These are phyloP conservation scores for Trichosporon inkin DNA, from an alignment of 1,284 basidiomycete genomes.

Conservation along the genomic window DNA sequence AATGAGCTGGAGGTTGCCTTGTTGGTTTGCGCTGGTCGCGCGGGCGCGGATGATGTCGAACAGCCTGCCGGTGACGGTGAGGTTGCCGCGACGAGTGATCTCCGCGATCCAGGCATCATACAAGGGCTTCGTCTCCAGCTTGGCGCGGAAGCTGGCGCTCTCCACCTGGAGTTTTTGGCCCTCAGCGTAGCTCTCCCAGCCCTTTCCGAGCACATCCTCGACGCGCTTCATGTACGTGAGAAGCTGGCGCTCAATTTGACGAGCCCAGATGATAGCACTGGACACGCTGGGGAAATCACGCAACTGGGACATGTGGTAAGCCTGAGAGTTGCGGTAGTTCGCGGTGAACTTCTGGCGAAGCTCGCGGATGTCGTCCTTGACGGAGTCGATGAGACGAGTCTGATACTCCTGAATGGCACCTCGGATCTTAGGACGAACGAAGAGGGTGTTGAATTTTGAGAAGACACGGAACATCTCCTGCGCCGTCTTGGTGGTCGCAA, in stretches of 20 bases:
- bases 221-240: slow-evolving; percentile 99
- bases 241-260: slow-evolving; percentile 95
- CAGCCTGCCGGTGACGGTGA: slow-evolving; percentile 89
- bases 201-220: slow-evolving; percentile 95
- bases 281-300: slow-evolving; percentile 95
- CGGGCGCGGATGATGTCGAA: slow-evolving; percentile 87
- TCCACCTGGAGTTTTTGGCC: slow-evolving; percentile 95
- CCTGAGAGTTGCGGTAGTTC: slow-evolving; percentile 90
- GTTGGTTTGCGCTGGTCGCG: slow-evolving; percentile 53
- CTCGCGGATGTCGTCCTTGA: slow-evolving; percentile 94
- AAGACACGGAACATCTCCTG: slow-evolving; percentile 99
- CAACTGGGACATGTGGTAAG: slow-evolving; percentile 97
- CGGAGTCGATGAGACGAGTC: slow-evolving; percentile 92
- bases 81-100: slow-evolving; percentile 71
- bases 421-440: slow-evolving; percentile 96
- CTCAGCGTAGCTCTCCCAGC: slow-evolving; percentile 98
- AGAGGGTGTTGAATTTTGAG: slow-evolving; percentile 95
- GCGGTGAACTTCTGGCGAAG: slow-evolving; percentile 96
- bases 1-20: slow-evolving; percentile 72
- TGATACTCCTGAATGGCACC: slow-evolving; percentile 99
- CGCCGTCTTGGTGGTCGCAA: slow-evolving; percentile 94
- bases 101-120: slow-evolving; percentile 96
- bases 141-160: slow-evolving; percentile 85
- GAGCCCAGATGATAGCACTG: slow-evolving; percentile 96
- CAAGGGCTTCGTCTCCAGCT: slow-evolving; percentile 88